Base-by-base conservation (phyloP, 1,284 basidiomycete species). In the Austroboletus novae-zelandiae region DNA sequence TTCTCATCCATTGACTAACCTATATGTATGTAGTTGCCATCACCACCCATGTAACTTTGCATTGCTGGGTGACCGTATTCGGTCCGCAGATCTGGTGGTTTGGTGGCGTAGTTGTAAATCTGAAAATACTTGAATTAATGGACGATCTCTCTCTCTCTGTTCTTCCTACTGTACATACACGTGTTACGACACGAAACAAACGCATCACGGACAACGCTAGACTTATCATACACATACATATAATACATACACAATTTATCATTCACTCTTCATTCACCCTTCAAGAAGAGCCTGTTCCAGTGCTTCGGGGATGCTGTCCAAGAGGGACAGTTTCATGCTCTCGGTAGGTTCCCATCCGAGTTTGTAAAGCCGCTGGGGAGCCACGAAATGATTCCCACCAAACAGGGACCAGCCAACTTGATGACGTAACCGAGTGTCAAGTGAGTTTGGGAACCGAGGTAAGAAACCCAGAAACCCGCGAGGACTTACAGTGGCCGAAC, bases 331-430 rank as follows among this genome's bases (percentile, higher is more conserved):
- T 45, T 66, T 70, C 40, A 57, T 61, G 13, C 68, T 66, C 50
- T 72, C 66, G 3, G 57, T 63, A 1, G 73, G 61, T 36, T 68
- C 64, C 73, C 75, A 75, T 27, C 74, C 73, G 7, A 75, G 57
- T 27, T 59, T 68, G 40, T 62, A 61, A 40, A 76, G 60, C 4
- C 69, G 65, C 15, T 70, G 61, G 0, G 71, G 53, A n/a, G 60
- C 64, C 7, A 61, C 66, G 36, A 65, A 65, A 15, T 62, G 59
- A 51, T 72, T 77, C 3, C 70, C 68, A 9, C 71, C 74, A 14
- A 75, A 51, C 18, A 71, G 47, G 8, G 66, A 70, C 73, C 70
- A 75, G 4, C 69, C 71, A 41, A 63, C 75, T 74, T 15, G 47
- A 18, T 18, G 23, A 43, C 37, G 46, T 43, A 30, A 47, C 46